phyloP scores from a whole-genome alignment of 2,329 filamentous ascomycete genomes.

The Pestalotiopsis sp. region DNA sequence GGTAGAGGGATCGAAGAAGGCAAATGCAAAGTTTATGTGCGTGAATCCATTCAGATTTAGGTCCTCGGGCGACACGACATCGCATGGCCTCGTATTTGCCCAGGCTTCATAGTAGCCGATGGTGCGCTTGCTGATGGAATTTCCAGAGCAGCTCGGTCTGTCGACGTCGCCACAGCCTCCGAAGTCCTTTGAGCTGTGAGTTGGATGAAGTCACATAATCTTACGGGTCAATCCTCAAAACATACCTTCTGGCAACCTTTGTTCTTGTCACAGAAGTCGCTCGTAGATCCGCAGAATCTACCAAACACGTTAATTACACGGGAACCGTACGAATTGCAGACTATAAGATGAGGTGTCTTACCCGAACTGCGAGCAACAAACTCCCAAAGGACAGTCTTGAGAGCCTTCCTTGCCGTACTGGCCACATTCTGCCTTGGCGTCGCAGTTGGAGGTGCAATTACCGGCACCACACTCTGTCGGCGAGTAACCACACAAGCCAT shows the following conservation, averaged over 20 bases:
- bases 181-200: background rate
- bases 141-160: background rate
- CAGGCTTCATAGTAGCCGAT: constrained; percentile 41
- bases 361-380: background rate
- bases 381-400: background rate
- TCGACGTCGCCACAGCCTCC: constrained; percentile 1
- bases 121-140: constrained; percentile 12
- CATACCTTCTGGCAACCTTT: background rate
- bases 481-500: constrained; percentile 8
- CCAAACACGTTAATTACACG: background rate
- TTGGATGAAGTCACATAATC: no score
- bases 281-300: constrained; percentile 4
- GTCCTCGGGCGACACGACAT: constrained; percentile 1
- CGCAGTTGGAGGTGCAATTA: background rate
- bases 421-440: background rate
- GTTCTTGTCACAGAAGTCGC: constrained; percentile 17
- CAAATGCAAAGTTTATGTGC: constrained; percentile 41
- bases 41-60: constrained; percentile 30
- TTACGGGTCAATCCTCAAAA: no score
- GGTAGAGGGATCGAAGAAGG: constrained; percentile 38
- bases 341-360: background rate
- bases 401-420: background rate
- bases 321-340: no score
- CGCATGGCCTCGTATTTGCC: constrained; percentile 24
- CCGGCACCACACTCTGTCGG: constrained; percentile 21